phyloP scores from a whole-genome alignment of 1,139 yeast species.

The Geotrichum australiense region DNA sequence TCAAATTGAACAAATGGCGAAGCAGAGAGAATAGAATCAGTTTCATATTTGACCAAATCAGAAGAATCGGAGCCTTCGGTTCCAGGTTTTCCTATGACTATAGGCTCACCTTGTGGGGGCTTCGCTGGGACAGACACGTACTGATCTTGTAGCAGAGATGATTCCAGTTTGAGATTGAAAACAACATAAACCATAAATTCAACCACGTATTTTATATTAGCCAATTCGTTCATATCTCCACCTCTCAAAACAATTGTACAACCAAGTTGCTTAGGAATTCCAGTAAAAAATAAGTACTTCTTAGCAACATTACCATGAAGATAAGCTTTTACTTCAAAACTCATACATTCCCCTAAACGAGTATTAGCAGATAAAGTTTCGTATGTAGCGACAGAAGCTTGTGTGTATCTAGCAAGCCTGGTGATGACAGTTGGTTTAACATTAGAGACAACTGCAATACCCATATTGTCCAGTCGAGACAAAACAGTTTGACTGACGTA shows the following conservation, averaged over 20 bases:
- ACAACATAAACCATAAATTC: slow-evolving; percentile 75
- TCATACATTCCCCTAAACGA: slow-evolving; percentile 63
- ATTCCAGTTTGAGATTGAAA: slow-evolving; percentile 73
- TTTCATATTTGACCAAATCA: slow-evolving; percentile 47
- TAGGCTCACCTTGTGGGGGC: slow-evolving; percentile 11
- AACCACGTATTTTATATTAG: slow-evolving; percentile 66
- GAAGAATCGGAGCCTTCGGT: slow-evolving; percentile 4
- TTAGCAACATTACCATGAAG: slow-evolving; percentile 48
- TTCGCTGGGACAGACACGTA: slow-evolving; percentile 45
- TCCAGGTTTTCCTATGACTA: slow-evolving; percentile 7
- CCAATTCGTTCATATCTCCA: slow-evolving; percentile 48
- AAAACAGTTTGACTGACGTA: slow-evolving; percentile 80
- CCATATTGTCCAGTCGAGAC: slow-evolving; percentile 63
- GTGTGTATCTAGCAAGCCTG: slow-evolving; percentile 71
- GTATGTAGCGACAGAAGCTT: slow-evolving; percentile 70
- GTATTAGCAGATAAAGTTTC: slow-evolving; percentile 56
- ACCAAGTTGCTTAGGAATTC: slow-evolving; percentile 68
- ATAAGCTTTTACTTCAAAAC: slow-evolving; percentile 64
- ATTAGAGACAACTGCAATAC: slow-evolving; percentile 70
- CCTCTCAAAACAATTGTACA: slow-evolving; percentile 83
- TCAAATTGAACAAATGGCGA: slow-evolving; percentile 73
- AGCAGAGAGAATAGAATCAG: slow-evolving; percentile 50
- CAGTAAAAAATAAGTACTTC: slow-evolving; percentile 69
- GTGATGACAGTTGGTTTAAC: slow-evolving; percentile 79
- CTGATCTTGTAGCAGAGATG: slow-evolving; percentile 71